These are phyloP conservation scores for Aspergillus proliferans DNA, from an alignment of 2,329 filamentous ascomycete genomes.

Conservation along the genomic window DNA sequence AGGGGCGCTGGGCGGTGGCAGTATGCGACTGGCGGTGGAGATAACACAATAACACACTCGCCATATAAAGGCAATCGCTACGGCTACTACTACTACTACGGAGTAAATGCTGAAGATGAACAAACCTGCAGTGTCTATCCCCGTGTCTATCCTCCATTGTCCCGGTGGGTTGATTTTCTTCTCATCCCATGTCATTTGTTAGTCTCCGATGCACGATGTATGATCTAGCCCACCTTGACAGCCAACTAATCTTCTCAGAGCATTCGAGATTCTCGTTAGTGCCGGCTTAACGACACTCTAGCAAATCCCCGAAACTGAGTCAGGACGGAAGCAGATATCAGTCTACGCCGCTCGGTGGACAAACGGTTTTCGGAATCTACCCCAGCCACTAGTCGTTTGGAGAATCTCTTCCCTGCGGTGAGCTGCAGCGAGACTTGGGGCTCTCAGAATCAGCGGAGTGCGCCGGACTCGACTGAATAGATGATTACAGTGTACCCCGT, in stretches of 20 bases:
- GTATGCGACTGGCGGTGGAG: not conserved
- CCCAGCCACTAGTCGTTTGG: not conserved
- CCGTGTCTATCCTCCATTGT: not conserved
- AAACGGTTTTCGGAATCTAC: not conserved
- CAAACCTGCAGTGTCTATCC: too few species aligned
- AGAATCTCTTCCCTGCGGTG: not conserved
- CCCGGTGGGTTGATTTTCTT: not conserved
- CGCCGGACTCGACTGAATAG: too few species aligned
- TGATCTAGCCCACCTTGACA: too few species aligned
- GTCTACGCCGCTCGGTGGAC: not conserved
- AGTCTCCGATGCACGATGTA: not conserved
- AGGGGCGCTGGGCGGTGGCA: constrained; percentile 3
- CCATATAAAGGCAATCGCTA: not conserved
- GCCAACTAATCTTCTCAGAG: not conserved
- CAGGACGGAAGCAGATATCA: not conserved
- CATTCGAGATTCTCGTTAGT: not conserved
- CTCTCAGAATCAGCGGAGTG: too few species aligned
- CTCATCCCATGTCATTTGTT: not conserved
- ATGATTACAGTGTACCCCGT: too few species aligned
- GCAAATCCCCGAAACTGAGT: not conserved
- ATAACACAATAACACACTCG: not conserved
- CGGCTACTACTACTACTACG: too few species aligned
- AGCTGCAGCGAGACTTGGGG: too few species aligned
- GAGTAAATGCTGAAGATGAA: too few species aligned
- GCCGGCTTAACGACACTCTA: not conserved